phyloP scores from a whole-genome alignment of 176 grass and related monocot species.

The Stipa capillata region DNA sequence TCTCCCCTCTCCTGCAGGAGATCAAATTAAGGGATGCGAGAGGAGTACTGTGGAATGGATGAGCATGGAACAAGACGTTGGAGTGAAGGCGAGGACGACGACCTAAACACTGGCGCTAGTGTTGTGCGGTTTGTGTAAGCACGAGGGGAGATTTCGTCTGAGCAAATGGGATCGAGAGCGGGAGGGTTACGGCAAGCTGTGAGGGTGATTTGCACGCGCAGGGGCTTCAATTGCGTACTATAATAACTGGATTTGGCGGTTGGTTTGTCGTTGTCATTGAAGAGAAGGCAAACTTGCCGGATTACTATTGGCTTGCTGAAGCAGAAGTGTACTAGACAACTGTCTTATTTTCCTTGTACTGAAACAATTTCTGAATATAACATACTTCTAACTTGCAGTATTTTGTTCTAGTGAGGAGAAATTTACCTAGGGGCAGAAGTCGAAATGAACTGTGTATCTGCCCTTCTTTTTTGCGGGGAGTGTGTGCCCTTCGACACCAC shows the following conservation, averaged over 20 bases:
- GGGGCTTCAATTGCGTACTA: not conserved
- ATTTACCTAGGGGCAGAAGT: too few species aligned
- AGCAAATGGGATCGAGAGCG: conserved; percentile 19
- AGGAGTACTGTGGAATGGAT: not conserved
- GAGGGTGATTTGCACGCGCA: not conserved
- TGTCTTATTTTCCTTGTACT: too few species aligned
- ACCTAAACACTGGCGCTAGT: not conserved
- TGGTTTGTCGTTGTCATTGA: not conserved
- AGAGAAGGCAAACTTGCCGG: not conserved
- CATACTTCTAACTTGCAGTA: too few species aligned
- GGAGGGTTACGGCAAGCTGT: conserved; percentile 8
- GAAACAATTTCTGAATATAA: not conserved
- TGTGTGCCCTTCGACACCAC: too few species aligned
- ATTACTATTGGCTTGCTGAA: not conserved
- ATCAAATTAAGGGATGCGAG: not conserved
- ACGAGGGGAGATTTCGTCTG: not conserved
- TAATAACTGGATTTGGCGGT: conserved; percentile 3
- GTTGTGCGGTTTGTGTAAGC: not conserved
- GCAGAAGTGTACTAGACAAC: not conserved
- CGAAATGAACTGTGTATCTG: too few species aligned
- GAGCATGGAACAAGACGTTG: conserved; percentile 32
- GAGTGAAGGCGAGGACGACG: conserved; percentile 45
- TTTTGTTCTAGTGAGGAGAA: too few species aligned
- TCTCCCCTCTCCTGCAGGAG: not conserved
- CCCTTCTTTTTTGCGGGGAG: too few species aligned